Percentiles rank a stretch among this genome's conserved stretches.
These are phyloP conservation scores for Aquilaria agallochum DNA, from an alignment of 441 rosid species.

Conservation along the genomic window DNA sequence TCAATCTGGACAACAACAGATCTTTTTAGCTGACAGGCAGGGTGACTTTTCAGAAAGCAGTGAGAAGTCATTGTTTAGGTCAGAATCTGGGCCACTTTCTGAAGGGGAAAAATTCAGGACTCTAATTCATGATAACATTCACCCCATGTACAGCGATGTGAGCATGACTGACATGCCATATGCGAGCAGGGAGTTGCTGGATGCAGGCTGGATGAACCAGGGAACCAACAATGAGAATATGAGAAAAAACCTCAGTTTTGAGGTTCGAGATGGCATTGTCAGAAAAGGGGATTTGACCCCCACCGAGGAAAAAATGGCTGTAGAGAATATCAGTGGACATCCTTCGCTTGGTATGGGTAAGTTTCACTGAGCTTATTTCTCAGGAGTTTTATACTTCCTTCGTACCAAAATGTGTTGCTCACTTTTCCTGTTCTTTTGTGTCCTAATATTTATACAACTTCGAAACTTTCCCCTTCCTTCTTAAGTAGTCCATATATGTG, in stretches of 20 bases:
- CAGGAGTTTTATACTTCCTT: too few species aligned
- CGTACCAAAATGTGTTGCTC: too few species aligned
- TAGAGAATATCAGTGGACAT: constrained; percentile 34
- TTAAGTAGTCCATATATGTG: too few species aligned
- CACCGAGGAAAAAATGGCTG: constrained; percentile 27
- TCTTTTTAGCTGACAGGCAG: constrained; percentile 35
- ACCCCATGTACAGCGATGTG: constrained; percentile 26
- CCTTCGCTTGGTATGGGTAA: constrained; percentile 44
- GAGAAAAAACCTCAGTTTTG: constrained; percentile 30
- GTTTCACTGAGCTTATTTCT: too few species aligned
- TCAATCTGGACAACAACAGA: constrained; percentile 26
- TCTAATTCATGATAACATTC: constrained; percentile 24
- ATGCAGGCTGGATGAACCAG: constrained; percentile 29
- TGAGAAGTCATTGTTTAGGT: constrained; percentile 26
- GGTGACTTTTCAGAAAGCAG: constrained; percentile 28
- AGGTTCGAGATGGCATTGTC: constrained; percentile 34
- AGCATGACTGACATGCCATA: constrained; percentile 24
- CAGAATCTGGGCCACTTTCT: constrained; percentile 30
- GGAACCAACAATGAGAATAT: constrained; percentile 25
- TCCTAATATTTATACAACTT: too few species aligned
- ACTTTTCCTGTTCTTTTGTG: too few species aligned
- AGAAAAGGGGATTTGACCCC: constrained; percentile 32
- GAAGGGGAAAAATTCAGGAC: constrained; percentile 30
- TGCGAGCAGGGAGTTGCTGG: constrained; percentile 28
- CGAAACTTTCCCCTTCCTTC: too few species aligned